phyloP scores from a whole-genome alignment of 2,329 filamentous ascomycete genomes.

The Fusarium sp. region DNA sequence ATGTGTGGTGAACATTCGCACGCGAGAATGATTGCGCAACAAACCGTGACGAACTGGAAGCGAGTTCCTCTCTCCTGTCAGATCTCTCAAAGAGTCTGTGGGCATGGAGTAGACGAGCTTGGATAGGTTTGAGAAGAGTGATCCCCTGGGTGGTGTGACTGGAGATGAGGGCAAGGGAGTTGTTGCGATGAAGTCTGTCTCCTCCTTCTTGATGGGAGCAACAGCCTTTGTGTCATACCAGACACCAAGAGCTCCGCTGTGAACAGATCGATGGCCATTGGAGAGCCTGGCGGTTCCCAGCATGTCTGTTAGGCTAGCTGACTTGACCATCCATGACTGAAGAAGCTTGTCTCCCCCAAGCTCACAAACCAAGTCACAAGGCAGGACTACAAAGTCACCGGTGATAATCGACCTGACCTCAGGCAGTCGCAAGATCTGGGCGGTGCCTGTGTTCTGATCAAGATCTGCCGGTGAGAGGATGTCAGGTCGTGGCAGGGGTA shows the following conservation, averaged over 20 bases:
- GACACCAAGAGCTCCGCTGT: slow-evolving; percentile 85
- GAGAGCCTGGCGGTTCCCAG: slow-evolving; percentile 61
- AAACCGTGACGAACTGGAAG: slow-evolving; percentile 82
- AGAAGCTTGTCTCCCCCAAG: slow-evolving; percentile 84
- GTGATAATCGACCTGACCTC: slow-evolving; percentile 84
- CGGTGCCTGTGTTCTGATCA: slow-evolving; percentile 87
- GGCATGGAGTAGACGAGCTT: slow-evolving; percentile 88
- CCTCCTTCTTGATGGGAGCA: slow-evolving; percentile 84
- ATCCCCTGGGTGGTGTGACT: slow-evolving; percentile 60
- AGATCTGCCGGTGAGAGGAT: slow-evolving; percentile 81
- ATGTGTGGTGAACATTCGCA: slow-evolving; percentile 85
- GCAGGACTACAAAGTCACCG: slow-evolving; percentile 88
- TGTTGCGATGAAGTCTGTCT: slow-evolving; percentile 91
- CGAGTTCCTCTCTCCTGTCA: slow-evolving; percentile 78
- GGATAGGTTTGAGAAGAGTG: slow-evolving; percentile 75
- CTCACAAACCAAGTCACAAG: slow-evolving; percentile 94
- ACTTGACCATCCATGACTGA: slow-evolving; percentile 91
- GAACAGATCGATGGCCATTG: slow-evolving; percentile 54
- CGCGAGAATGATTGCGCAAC: slow-evolving; percentile 76
- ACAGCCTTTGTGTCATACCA: slow-evolving; percentile 89
- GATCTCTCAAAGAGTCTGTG: slow-evolving; percentile 88
- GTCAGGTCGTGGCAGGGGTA: slow-evolving; percentile 78
- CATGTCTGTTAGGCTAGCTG: slow-evolving; percentile 74
- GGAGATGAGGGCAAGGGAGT: slow-evolving; percentile 72
- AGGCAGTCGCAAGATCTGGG: slow-evolving; percentile 85